Evolutionary conservation across 305 asterid species (phyloP), one percentile per base, ranked within the genome.

Genomic region (Ilex paraguariensis): DNA sequence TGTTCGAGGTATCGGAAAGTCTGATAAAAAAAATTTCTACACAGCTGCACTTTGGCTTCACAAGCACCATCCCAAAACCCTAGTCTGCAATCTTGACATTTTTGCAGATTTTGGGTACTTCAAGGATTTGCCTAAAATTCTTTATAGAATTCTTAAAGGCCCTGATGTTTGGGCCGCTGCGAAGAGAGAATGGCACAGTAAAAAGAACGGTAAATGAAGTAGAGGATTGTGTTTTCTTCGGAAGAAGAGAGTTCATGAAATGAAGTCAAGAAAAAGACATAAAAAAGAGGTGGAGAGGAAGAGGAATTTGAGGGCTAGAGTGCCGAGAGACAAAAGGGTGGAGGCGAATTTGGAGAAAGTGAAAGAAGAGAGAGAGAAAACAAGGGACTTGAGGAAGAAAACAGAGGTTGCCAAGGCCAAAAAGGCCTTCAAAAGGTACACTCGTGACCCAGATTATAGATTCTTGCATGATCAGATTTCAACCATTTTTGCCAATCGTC

Each of bases 1-100:
- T 6, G 74, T 78, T 39, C 53, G 80, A 13, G 83, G 80, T 4
- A 78, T 78, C 9, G 83, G 83, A 12, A 74, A 78, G 15, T 71
- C 80, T 2, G 80, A 78, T 45, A 74, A 74, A 54, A 67, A 74
- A 60, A 73, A 70, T 44, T 78, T 78, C 57, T 78, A 78, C 33
- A 33, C 54, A 21, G 73, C 78, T 1, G 71, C 78, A 4, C 51
- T 74, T 28, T 78, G 83, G 83, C 64, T 74, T 13, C 63, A 71
- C 17, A 30, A 55, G 4, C 33, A 21, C 45, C 83, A 78, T 36
- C 83, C 75, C 13, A 65, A 71, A 56, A 71, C 80, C 31, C 63
- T 74, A 16, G 66, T 78, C 0, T 13, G 62, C 17, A 78, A 78
- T 64, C 50, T 78, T 39, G 57, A 64, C 40, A 70, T 56, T 1